Evolutionary conservation across 208 protist genomes (phyloP).

Genomic region (Phytomonas serpens): DNA sequence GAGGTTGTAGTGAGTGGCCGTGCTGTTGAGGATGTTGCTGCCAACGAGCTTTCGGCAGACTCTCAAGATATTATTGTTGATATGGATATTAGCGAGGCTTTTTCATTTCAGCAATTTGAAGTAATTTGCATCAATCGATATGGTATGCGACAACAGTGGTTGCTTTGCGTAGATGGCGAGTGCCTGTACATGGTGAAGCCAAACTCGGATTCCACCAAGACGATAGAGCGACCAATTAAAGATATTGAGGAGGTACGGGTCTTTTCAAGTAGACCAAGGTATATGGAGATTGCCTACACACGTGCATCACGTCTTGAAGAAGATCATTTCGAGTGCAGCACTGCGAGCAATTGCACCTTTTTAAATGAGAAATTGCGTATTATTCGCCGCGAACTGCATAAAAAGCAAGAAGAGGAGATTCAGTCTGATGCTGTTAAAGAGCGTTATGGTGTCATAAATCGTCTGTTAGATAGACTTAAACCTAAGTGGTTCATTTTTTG

Average conservation of each 20-base stretch:
- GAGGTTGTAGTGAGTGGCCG: conserved; percentile 73
- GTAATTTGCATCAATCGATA: conserved; percentile 75
- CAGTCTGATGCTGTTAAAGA: conserved; percentile 15
- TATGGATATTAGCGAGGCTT: conserved; percentile 66
- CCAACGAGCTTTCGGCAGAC: conserved; percentile 21
- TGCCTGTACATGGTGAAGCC: conserved; percentile 77
- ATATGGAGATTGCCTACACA: conserved; percentile 75
- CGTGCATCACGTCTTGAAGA: conserved; percentile 56
- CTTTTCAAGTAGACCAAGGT: conserved; percentile 65
- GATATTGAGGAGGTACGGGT: conserved; percentile 68
- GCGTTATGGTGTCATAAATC: conserved; percentile 23
- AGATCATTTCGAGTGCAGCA: conserved; percentile 82
- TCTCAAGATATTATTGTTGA: conserved; percentile 55
- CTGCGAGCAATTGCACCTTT: conserved; percentile 68
- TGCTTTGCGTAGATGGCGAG: conserved; percentile 77
- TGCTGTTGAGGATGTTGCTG: conserved; percentile 43
- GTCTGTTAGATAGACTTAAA: conserved; percentile 20
- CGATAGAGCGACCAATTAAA: conserved; percentile 54
- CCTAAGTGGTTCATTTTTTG: conserved; percentile 22
- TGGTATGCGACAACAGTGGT: conserved; percentile 68
- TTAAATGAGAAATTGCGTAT: conserved; percentile 81
- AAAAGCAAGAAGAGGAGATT: conserved; percentile 41
- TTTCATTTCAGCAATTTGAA: conserved; percentile 80
- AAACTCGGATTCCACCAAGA: conserved; percentile 38
- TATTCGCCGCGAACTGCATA: conserved; percentile 60